These are phyloP conservation scores for Amylostereum areolatum DNA, from an alignment of 1,284 basidiomycete genomes.

Conservation along the genomic window DNA sequence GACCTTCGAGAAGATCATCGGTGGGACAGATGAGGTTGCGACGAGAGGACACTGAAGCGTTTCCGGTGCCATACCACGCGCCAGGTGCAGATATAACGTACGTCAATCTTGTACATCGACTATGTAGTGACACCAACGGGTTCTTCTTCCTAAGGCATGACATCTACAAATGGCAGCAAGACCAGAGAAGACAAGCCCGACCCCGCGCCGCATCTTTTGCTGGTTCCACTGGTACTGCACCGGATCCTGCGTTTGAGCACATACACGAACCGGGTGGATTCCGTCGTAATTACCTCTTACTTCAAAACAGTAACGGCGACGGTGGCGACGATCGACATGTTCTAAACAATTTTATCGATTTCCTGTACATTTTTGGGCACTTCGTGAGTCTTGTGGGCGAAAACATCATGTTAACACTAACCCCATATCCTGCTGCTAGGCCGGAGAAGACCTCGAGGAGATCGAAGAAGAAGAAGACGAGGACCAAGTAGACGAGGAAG, in stretches of 20 bases:
- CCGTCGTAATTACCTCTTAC: slow-evolving; percentile 77
- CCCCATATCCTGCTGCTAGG: slow-evolving; percentile 39
- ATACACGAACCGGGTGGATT: slow-evolving; percentile 94
- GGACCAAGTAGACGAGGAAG: slow-evolving; percentile 24
- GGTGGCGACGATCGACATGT: slow-evolving; percentile 60
- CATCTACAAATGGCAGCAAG: slow-evolving; percentile 90
- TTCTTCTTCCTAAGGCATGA: slow-evolving; percentile 56
- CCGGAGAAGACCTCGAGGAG: slow-evolving; percentile 92
- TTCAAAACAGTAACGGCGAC: slow-evolving; percentile 61
- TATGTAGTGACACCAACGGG: too few species aligned
- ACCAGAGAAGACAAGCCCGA: slow-evolving; percentile 55
- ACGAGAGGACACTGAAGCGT: slow-evolving; percentile 56
- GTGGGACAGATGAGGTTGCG: slow-evolving; percentile 22
- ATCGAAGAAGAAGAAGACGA: slow-evolving; percentile 59
- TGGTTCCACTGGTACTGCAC: slow-evolving; percentile 41
- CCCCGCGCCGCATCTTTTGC: slow-evolving; percentile 71
- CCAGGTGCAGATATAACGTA: slow-evolving; percentile 88
- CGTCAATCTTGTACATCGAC: slow-evolving; percentile 27
- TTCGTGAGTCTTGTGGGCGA: slow-evolving; percentile 59
- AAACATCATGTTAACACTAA: slow-evolving; percentile 6
- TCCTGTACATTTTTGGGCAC: slow-evolving; percentile 88
- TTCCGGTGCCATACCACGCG: slow-evolving; percentile 81
- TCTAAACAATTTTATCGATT: slow-evolving; percentile 87
- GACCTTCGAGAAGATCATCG: slow-evolving; percentile 27
- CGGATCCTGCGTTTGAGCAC: slow-evolving; percentile 76